Base-by-base conservation (phyloP, 2,329 filamentous ascomycete genomes). In the Orbilia quercus region DNA sequence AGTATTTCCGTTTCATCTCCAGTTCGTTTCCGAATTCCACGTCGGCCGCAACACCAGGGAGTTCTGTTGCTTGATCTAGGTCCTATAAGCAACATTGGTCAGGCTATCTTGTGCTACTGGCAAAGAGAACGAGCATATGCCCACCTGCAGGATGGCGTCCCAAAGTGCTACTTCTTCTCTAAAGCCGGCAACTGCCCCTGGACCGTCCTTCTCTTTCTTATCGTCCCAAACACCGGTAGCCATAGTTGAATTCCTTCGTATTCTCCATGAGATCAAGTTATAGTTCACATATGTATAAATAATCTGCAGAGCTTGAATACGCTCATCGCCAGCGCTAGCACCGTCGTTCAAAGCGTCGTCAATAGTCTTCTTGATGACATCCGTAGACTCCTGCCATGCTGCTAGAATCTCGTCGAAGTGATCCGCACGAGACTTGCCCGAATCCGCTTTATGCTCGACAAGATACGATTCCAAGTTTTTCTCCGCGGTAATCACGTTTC, bases 281-380 rank as follows among this genome's bases (percentile, higher is more conserved):
- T 96, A 98, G 81, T 95, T 96, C 65, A 98, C 91, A 1, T 94
- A 92, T 0, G 96, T 96, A 74, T 91, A 90, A 2, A 93, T 96
- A 69, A 99, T 90, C 76, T 96, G 93, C 48, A 99, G 83, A 77
- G 92, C 89, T 81, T 99, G 95, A 88, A 99, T 92, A 66, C 92
- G 88, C 36, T 87, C 82, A 79, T 99, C 94, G 65, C 91, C 89
- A 79, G 92, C 91, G 20, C 91, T 86, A 12, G 96, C 87, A 0
- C 92, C 91, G 80, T 99, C 95, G 71, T 53, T 57, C 12, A 63
- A 51, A 12, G 86, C 88, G 80, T 98, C 95, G 76, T 98, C 94
- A 71, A 97, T 96, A 9, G 92, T 92, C 77, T 90, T 89, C 81
- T 96, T 96, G 0, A 93, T 95, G 3, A 92, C 92, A 81, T 99